Evolutionary conservation across 257 asterid species (phyloP).

Genomic region (Solanum acaule): DNA sequence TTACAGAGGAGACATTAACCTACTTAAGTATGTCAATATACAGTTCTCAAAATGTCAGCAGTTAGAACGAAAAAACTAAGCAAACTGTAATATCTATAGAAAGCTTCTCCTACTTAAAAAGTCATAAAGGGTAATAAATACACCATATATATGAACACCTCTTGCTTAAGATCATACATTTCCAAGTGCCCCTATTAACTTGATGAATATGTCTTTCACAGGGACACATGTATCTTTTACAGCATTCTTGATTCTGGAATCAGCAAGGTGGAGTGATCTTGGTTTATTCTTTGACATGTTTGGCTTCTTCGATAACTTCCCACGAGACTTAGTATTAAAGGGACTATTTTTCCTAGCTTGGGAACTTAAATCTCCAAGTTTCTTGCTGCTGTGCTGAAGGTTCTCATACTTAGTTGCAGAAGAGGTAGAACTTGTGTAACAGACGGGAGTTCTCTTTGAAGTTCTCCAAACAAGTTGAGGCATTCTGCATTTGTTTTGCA

Average conservation of each 20-base stretch:
- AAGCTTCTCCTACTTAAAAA: background rate
- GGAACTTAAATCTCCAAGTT: background rate
- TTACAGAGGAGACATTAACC: background rate
- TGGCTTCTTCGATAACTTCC: background rate
- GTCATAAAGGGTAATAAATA: background rate
- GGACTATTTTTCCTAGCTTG: constrained; percentile 3
- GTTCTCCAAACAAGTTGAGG: constrained; percentile 48
- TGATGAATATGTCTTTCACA: constrained; percentile 35
- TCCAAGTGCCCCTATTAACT: constrained; percentile 30
- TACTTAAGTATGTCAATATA: background rate
- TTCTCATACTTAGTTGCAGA: constrained; percentile 2
- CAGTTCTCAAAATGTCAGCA: background rate
- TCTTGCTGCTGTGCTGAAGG: background rate
- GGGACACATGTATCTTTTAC: constrained; percentile 31
- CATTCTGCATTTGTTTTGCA: background rate
- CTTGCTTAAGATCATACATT: background rate
- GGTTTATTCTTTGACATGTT: background rate
- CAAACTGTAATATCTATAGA: background rate
- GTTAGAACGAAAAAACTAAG: background rate
- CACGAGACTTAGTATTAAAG: background rate
- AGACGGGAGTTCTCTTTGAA: constrained; percentile 47
- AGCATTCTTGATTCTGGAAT: background rate
- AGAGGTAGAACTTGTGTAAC: constrained; percentile 20
- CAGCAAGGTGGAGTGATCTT: background rate
- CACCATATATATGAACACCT: background rate